Percentiles rank a stretch among this genome's conserved stretches.
These are phyloP conservation scores for Rhodotorula sp. DNA, from an alignment of 1,284 basidiomycete species.

Conservation along the genomic window DNA sequence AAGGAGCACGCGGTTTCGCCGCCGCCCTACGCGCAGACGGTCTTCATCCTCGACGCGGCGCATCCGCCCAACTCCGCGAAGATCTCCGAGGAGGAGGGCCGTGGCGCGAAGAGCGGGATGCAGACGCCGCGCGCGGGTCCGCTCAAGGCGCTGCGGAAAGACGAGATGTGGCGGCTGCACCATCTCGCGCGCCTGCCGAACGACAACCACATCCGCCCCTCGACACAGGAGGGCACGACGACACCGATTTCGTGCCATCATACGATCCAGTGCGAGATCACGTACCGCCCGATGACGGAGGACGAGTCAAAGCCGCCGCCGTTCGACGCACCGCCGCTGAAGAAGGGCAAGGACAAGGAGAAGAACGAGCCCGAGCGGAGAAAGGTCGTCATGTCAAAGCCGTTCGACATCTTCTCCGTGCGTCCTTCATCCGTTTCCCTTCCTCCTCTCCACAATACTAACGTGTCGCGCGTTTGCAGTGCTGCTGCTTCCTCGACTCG, in stretches of 20 bases:
- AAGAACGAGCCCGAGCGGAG: conserved; percentile 29
- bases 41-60: conserved; percentile 38
- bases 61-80: conserved; percentile 36
- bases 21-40: conserved; percentile 21
- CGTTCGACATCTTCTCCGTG: conserved; percentile 36
- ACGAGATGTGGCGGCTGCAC: conserved; percentile 32
- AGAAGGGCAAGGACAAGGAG: conserved; percentile 22
- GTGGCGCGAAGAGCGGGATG: neutral
- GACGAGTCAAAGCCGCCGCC: conserved; percentile 23
- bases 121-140: conserved; percentile 22
- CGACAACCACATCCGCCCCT: conserved; percentile 37
- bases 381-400: conserved; percentile 39
- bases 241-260: conserved; percentile 32
- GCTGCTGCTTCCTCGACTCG: conserved; percentile 43
- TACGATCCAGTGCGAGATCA: conserved; percentile 33
- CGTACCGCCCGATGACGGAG: conserved; percentile 31
- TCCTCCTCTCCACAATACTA: neutral
- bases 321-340: neutral
- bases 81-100: conserved; percentile 22
- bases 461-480: conserved; percentile 5
- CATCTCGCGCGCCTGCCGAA: conserved; percentile 39
- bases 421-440: neutral
- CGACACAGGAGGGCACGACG: conserved; percentile 33
- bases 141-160: conserved; percentile 26
- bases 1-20: conserved; percentile 13